Conservation (phyloP, 2,329 filamentous ascomycete species). For the Escovopsis sp. region DNA sequence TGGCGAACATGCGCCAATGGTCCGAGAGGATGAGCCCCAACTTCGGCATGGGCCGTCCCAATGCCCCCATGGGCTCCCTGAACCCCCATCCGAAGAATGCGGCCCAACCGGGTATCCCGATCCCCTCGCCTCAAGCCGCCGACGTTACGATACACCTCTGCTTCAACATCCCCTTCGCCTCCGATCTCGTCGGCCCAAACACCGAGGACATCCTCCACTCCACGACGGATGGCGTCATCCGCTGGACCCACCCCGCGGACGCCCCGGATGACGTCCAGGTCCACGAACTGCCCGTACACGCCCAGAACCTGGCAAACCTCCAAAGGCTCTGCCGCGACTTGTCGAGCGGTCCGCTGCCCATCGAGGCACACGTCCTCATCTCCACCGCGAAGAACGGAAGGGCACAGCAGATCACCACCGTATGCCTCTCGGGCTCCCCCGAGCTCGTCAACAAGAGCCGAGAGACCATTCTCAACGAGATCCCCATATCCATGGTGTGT, state of each 20-base stretch:
- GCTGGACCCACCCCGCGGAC: slow-evolving; percentile 87
- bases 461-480: slow-evolving; percentile 80
- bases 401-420: slow-evolving; percentile 62
- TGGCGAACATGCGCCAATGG: slow-evolving; percentile 60
- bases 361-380: slow-evolving; percentile 73
- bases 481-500: slow-evolving; percentile 80
- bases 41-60: slow-evolving; percentile 49
- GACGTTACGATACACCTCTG: slow-evolving; percentile 78
- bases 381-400: slow-evolving; percentile 61
- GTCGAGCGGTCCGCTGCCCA: slow-evolving; percentile 52
- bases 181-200: slow-evolving; percentile 81
- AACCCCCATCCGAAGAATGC: slow-evolving; percentile 44
- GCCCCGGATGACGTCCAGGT: slow-evolving; percentile 72
- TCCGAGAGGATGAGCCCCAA: slow-evolving; percentile 54
- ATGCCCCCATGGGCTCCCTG: slow-evolving; percentile 40
- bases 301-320: slow-evolving; percentile 69
- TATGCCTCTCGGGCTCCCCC: slow-evolving; percentile 76
- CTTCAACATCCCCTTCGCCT: slow-evolving; percentile 95
- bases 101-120: slow-evolving; percentile 36
- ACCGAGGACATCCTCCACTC: slow-evolving; percentile 91
- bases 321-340: slow-evolving; percentile 70
- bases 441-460: slow-evolving; percentile 83
- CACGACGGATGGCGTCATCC: slow-evolving; percentile 70
- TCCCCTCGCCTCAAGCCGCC: slow-evolving; percentile 54
- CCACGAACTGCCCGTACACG: slow-evolving; percentile 84